Conservation (phyloP, 2,329 filamentous ascomycete species). For the Penicillium sp. region DNA sequence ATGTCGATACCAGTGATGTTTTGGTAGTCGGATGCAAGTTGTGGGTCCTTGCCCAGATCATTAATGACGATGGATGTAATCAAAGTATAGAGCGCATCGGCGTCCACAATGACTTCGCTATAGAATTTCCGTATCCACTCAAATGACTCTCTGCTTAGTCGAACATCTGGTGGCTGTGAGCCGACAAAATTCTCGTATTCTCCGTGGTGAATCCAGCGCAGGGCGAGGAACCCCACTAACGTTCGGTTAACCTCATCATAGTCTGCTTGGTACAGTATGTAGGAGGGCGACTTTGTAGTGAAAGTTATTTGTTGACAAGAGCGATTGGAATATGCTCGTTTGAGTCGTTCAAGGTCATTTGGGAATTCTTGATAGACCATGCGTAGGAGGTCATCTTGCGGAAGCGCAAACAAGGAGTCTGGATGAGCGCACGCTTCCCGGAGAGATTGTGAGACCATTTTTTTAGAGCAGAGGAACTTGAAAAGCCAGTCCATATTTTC, state of each 20-base stretch:
- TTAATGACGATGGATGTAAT: slow-evolving; percentile 16
- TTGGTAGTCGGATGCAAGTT: slow-evolving; percentile 12
- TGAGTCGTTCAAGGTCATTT: slow-evolving; percentile 15
- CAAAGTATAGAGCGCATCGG: slow-evolving; percentile 9
- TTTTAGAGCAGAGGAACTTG: background rate
- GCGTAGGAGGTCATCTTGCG: slow-evolving; percentile 4
- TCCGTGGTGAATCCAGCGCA: slow-evolving; percentile 16
- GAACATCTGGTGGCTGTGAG: slow-evolving; percentile 7
- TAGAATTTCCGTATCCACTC: slow-evolving; percentile 15
- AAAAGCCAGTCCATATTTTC: background rate
- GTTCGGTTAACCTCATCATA: slow-evolving; percentile 18
- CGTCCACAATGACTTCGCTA: background rate
- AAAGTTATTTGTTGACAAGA: background rate
- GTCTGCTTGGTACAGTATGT: slow-evolving; percentile 13
- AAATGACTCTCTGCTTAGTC: slow-evolving; percentile 11
- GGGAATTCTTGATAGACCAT: slow-evolving; percentile 13
- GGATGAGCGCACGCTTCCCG: slow-evolving; percentile 6
- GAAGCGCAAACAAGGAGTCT: slow-evolving; percentile 7
- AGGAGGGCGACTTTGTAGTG: slow-evolving; percentile 8
- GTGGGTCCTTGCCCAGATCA: slow-evolving; percentile 16
- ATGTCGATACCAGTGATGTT: slow-evolving; percentile 10
- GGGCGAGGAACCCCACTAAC: slow-evolving; percentile 12
- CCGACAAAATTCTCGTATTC: slow-evolving; percentile 14
- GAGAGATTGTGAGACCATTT: background rate
- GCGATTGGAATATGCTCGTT: slow-evolving; percentile 17